These are phyloP conservation scores for Scenedesmus sp. DNA, from an alignment of 163 green algal genomes.

Conservation along the genomic window DNA sequence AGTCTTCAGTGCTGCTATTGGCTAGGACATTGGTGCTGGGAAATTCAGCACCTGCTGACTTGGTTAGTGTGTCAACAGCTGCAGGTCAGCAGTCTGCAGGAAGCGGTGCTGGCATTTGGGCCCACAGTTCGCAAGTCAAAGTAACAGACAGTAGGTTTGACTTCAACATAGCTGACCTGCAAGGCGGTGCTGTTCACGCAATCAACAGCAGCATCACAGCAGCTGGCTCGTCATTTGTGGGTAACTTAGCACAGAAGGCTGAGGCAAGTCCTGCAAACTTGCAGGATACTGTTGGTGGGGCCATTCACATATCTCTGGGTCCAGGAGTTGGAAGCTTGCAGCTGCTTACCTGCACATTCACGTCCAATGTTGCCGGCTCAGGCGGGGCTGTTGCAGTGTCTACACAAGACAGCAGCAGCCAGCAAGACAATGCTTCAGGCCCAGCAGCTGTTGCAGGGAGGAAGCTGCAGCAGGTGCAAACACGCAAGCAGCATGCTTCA, in stretches of 20 bases:
- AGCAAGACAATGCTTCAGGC: neutral
- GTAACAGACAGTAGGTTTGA: neutral
- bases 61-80: neutral
- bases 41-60: neutral
- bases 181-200: neutral
- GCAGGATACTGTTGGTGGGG: neutral
- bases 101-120: neutral
- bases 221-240: neutral
- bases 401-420: neutral
- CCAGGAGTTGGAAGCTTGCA: neutral
- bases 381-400: neutral
- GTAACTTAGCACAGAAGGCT: neutral
- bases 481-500: neutral
- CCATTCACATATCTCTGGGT: neutral
- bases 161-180: neutral
- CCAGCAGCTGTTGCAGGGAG: neutral
- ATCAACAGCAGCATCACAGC: neutral
- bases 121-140: neutral
- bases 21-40: neutral
- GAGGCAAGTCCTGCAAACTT: neutral
- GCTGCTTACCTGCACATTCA: neutral
- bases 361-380: neutral
- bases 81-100: neutral
- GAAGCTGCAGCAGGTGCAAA: neutral
- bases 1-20: neutral